Conservation (phyloP, 129 eudicot species). For the Helichrysum umbraculigerum region DNA sequence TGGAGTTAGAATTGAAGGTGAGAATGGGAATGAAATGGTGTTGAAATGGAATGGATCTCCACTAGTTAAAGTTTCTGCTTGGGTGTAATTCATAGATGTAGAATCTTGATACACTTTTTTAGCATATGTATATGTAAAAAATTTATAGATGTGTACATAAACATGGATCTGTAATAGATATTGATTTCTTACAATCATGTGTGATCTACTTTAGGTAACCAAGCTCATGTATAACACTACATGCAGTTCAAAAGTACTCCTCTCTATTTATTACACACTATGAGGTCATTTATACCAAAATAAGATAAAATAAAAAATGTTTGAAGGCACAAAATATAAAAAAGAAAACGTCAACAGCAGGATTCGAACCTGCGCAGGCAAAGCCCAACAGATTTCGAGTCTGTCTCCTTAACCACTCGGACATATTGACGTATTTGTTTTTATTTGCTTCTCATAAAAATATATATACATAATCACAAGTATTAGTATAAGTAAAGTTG, state of each 20-base stretch:
- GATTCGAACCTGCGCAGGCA: conserved; percentile 99
- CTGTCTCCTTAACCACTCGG: conserved; percentile 99
- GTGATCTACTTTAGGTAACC: background rate
- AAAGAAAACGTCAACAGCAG: conserved; percentile 71
- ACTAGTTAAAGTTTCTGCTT: conserved; percentile 56
- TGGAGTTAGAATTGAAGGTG: conserved; percentile 45
- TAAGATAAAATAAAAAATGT: too few relatives aligned
- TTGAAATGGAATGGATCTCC: conserved; percentile 61
- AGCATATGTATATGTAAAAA: background rate
- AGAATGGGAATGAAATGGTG: conserved; percentile 52
- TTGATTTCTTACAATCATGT: too few relatives aligned
- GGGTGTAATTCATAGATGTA: conserved; percentile 39
- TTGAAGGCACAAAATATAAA: background rate
- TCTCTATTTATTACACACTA: background rate
- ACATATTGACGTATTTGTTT: conserved; percentile 54
- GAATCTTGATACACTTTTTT: background rate
- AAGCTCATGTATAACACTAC: background rate
- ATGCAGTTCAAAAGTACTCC: background rate
- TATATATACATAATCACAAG: too few relatives aligned
- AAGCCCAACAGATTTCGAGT: conserved; percentile 97
- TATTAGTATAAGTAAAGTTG: too few relatives aligned
- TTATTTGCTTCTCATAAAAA: too few relatives aligned
- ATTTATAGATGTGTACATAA: background rate
- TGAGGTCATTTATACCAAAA: background rate
- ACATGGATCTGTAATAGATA: background rate